These are phyloP conservation scores for Zasmidium cellare DNA, from an alignment of 2,329 filamentous ascomycete genomes.

Conservation along the genomic window DNA sequence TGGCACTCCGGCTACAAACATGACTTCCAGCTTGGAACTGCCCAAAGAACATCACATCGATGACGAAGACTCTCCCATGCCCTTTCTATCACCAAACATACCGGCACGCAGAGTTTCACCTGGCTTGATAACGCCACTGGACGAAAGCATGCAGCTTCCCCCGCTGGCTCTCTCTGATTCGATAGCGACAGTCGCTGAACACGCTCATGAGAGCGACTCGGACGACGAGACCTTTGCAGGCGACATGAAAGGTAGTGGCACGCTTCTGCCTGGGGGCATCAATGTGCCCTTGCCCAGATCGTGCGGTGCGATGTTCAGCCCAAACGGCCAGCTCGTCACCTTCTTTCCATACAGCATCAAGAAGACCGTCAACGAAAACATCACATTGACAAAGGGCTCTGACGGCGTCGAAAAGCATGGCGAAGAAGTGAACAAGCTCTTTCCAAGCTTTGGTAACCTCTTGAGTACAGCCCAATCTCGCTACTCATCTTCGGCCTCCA, in stretches of 20 bases:
- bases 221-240: slow-evolving; percentile 67
- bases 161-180: slow-evolving; percentile 59
- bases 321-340: slow-evolving; percentile 58
- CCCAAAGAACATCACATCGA: slow-evolving; percentile 15
- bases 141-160: slow-evolving; percentile 55
- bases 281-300: slow-evolving; percentile 64
- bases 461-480: not conserved
- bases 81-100: slow-evolving; percentile 33
- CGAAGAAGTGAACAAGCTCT: slow-evolving; percentile 43
- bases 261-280: slow-evolving; percentile 60
- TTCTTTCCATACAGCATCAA: slow-evolving; percentile 58
- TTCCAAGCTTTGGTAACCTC: slow-evolving; percentile 33
- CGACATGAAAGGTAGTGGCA: slow-evolving; percentile 47
- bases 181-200: slow-evolving; percentile 39
- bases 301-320: slow-evolving; percentile 58
- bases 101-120: slow-evolving; percentile 25
- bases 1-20: slow-evolving; percentile 13
- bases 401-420: slow-evolving; percentile 50
- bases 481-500: not conserved
- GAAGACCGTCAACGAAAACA: slow-evolving; percentile 21
- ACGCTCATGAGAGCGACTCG: slow-evolving; percentile 35
- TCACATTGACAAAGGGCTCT: not conserved
- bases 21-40: slow-evolving; percentile 32
- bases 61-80: slow-evolving; percentile 30
- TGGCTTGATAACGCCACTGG: slow-evolving; percentile 44